phyloP scores from a whole-genome alignment of 495 filamentous ascomycete genomes.

The Aspergillus bridgeri region DNA sequence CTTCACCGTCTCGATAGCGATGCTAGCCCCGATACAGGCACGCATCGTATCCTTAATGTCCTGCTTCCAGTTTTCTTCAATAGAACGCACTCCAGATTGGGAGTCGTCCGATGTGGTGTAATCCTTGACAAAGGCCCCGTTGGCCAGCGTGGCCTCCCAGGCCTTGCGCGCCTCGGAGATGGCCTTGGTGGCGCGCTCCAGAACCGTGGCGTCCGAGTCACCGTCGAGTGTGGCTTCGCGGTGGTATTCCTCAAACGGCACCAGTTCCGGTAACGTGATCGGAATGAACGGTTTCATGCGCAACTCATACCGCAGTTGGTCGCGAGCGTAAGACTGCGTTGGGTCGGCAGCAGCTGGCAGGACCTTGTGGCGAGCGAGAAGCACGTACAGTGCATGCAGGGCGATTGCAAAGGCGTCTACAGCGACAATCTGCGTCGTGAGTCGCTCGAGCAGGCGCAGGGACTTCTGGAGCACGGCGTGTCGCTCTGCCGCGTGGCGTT shows the following conservation, averaged over 20 bases:
- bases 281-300: slow-evolving; percentile 84
- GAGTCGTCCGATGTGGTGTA: not conserved
- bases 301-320: slow-evolving; percentile 73
- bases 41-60: slow-evolving; percentile 57
- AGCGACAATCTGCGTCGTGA: slow-evolving; percentile 63
- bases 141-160: slow-evolving; percentile 56
- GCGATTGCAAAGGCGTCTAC: slow-evolving; percentile 69
- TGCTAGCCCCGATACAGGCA: slow-evolving; percentile 63
- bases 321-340: slow-evolving; percentile 64
- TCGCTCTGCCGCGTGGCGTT: slow-evolving; percentile 29
- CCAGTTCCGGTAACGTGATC: slow-evolving; percentile 68
- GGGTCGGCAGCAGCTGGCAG: slow-evolving; percentile 51
- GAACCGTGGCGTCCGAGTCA: slow-evolving; percentile 40
- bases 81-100: slow-evolving; percentile 43
- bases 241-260: slow-evolving; percentile 59
- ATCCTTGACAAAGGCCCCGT: slow-evolving; percentile 36
- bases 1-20: slow-evolving; percentile 57
- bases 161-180: slow-evolving; percentile 60
- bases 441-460: slow-evolving; percentile 54
- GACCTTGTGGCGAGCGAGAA: slow-evolving; percentile 57
- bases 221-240: slow-evolving; percentile 39
- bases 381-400: slow-evolving; percentile 62
- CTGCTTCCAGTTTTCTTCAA: slow-evolving; percentile 56
- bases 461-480: slow-evolving; percentile 48
- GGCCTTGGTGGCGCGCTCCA: slow-evolving; percentile 58